phyloP scores from a whole-genome alignment of 805 yeast genomes.

The Saccharomycopsis sp. region DNA sequence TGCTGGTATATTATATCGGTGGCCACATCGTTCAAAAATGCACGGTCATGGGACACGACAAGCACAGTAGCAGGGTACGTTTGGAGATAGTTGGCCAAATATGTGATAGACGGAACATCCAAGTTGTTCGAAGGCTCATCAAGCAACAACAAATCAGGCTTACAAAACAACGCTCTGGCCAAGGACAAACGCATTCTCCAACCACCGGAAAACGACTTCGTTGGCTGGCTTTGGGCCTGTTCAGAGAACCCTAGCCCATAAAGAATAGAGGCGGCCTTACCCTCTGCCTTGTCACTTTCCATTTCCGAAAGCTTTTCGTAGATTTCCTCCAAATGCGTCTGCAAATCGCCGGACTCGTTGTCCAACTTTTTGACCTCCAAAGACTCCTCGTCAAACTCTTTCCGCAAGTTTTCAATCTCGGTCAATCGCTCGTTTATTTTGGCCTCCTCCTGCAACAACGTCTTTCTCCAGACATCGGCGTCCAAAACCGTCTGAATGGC shows the following conservation, averaged over 20 bases:
- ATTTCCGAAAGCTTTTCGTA: conserved; percentile 80
- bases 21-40: conserved; percentile 95
- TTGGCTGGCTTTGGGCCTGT: conserved; percentile 75
- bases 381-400: conserved; percentile 69
- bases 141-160: conserved; percentile 84
- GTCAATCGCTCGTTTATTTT: conserved; percentile 66
- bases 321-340: conserved; percentile 67
- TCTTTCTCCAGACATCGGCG: conserved; percentile 99
- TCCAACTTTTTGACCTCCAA: conserved; percentile 73
- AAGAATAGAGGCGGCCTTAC: conserved; percentile 90
- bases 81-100: conserved; percentile 82
- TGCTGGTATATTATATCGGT: conserved; percentile 98
- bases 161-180: conserved; percentile 95
- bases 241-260: conserved; percentile 90
- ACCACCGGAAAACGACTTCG: conserved; percentile 97
- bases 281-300: conserved; percentile 97
- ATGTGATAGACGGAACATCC: conserved; percentile 98
- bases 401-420: conserved; percentile 64
- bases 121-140: conserved; percentile 99
- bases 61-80: conserved; percentile 87
- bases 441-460: conserved; percentile 66
- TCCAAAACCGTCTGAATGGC: conserved; percentile 96
- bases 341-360: conserved; percentile 84
- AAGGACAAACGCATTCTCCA: conserved; percentile 99
- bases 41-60: conserved; percentile 96